Base-by-base conservation (phyloP, 495 filamentous ascomycete genomes). In the Talaromyces liani region DNA sequence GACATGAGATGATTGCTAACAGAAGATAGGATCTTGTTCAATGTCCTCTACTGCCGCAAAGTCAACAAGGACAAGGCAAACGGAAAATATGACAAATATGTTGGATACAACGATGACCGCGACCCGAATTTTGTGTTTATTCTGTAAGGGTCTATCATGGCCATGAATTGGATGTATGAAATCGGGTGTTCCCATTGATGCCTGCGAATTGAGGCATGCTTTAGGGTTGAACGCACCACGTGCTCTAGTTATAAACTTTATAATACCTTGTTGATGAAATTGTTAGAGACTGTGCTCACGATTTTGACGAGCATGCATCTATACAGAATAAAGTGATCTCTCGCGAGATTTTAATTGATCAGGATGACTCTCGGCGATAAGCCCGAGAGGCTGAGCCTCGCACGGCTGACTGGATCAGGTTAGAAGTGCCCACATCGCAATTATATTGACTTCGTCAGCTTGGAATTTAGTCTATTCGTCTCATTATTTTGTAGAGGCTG, bases 1-100 rank as follows among this genome's bases (percentile, higher is more conserved):
- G 25, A 51, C 45, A 24, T 39, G 29, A 12, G 39, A 27, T 16
- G 24, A 5, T 10, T 27, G 20, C 64, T 65, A 56, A 58, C 60
- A 59, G n/a, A 57, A 10, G 14, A 24, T 20, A 88, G 85, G 65
- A 79, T 90, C 61, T 68, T 86, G 4, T 70, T 76, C 55, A 90
- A 90, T 70, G 82, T 89, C 16, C 69, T 88, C 0, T 88, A 84
- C 70, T 88, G 86, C 65, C 75, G 72, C 61, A 89, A 88, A 70
- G 78, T 88, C 49, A 90, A 90, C 68, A 73, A 77, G 6, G 86
- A 88, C 66, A 90, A 89, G 74, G 74, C 68, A 24, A 75, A 68
- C 4, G 87, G 87, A 16, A 88, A 88, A 62, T 87, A 88, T 65
- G 81, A 81, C 31, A 67, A 79, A 61, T 89, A 79, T 64, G 72